Base-by-base conservation (phyloP, 2,329 filamentous ascomycete species). In the Neofusicoccum parvum region DNA sequence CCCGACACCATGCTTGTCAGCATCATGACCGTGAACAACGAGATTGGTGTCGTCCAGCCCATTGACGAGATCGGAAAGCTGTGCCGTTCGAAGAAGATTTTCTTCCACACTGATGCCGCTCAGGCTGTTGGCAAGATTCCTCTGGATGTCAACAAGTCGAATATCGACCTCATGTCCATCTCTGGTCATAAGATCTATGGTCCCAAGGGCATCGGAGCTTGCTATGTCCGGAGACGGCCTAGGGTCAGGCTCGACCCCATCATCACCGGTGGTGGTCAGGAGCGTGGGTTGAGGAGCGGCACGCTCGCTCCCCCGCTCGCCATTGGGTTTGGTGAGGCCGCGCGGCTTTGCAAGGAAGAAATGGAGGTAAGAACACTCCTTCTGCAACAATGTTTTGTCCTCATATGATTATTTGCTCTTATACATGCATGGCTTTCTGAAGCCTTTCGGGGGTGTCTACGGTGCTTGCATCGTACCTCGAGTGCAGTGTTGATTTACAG, bases 51-150 rank as follows among this genome's bases (percentile, higher is more conserved):
- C n/a, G 96, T 99, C 66, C 95, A 99, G 79, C 95, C 95, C 0
- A 81, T 99, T 66, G 91, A 92, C 72, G 88, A 97, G 81, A 99
- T 99, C 76, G 95, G 95, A 74, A 91, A 90, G 80, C 83, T 99
- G 14, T 99, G 95, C 80, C 88, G 95, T 59, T 86, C 88, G 64
- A 95, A 92, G 80, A 97, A 97, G 83, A 85, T 97, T 50, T 99
- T 97, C 80, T 99, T 99, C 87, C 95, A 99, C 81, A 96, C 93
- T 27, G 95, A 99, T 78, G 95, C 86, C 60, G 95, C 95, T 1
- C 95, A 99, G 81, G 95, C 95, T 15, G 94, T 98, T n/a, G 95
- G 95, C 75, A 99, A 99, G 84, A 97, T 99, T 58, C 92, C 94
- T 0, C 82, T 99, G 54, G 93, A 97, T 73, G 95, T 99, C 74